These are phyloP conservation scores for Thermochaetoides dissita DNA, from an alignment of 2,329 filamentous ascomycete species.

Conservation along the genomic window DNA sequence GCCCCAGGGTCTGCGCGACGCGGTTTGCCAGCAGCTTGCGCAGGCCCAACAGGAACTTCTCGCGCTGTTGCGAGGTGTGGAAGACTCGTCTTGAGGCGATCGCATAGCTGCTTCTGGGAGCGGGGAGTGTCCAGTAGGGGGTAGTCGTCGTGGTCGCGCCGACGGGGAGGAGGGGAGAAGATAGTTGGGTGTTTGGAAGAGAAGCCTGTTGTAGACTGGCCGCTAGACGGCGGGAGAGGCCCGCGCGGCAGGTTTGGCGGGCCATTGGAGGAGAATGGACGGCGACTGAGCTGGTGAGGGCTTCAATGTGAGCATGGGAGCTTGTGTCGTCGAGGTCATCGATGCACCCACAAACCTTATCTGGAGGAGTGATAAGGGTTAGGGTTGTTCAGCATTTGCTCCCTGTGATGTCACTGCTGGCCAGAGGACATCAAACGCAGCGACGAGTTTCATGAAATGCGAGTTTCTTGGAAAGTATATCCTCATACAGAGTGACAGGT, in stretches of 20 bases:
- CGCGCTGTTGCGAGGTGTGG: slow-evolving; percentile 5
- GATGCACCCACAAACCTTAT: slow-evolving; percentile 8
- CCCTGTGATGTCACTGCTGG: too few species aligned
- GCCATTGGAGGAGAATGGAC: slow-evolving; percentile 25
- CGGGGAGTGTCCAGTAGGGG: background rate
- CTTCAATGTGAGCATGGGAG: background rate
- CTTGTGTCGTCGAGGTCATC: background rate
- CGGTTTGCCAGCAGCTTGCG: slow-evolving; percentile 2
- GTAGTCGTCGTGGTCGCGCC: slow-evolving; percentile 1
- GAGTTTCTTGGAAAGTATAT: too few species aligned
- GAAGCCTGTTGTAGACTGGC: background rate
- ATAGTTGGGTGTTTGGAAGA: background rate
- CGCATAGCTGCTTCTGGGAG: background rate
- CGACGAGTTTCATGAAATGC: too few species aligned
- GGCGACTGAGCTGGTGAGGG: background rate
- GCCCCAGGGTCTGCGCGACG: slow-evolving; percentile 2
- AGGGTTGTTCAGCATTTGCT: slow-evolving; percentile 3
- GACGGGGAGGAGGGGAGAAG: slow-evolving; percentile 1
- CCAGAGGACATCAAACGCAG: too few species aligned
- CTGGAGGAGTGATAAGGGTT: slow-evolving; percentile 11
- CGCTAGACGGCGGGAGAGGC: slow-evolving; percentile 23
- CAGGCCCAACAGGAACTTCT: slow-evolving; percentile 1
- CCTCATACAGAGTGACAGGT: too few species aligned
- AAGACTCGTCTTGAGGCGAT: slow-evolving; percentile 5
- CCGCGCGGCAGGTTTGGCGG: slow-evolving; percentile 33